These are phyloP conservation scores for Podila minutissima DNA, from an alignment of 192 early-diverging fungal species.

Conservation along the genomic window DNA sequence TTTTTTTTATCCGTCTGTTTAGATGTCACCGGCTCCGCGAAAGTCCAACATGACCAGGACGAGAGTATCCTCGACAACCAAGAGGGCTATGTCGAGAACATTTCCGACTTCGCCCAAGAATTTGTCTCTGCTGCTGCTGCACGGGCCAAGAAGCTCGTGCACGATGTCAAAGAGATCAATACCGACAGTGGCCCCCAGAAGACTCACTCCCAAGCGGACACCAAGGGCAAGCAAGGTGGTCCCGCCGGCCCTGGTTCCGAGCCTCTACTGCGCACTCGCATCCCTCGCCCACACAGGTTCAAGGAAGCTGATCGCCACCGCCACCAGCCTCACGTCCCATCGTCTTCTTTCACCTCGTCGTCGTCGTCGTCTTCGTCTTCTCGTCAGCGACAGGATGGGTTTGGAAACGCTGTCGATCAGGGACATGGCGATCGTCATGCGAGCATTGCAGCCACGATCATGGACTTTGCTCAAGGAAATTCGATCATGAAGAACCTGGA, in stretches of 20 bases:
- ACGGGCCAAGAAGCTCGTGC: neutral
- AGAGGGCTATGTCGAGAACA: slow-evolving; percentile 1
- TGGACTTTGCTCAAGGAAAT: slow-evolving; percentile 18
- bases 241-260: slow-evolving; percentile 10
- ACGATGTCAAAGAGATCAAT: neutral
- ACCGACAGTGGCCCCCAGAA: neutral
- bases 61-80: slow-evolving; percentile 9
- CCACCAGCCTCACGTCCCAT: slow-evolving; percentile 26
- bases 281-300: slow-evolving; percentile 12
- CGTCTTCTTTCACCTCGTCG: neutral
- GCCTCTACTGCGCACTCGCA: neutral
- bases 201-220: neutral
- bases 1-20: neutral
- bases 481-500: slow-evolving; percentile 15
- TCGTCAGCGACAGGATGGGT: neutral
- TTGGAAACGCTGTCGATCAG: neutral
- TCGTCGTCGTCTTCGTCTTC: neutral
- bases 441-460: slow-evolving; percentile 22
- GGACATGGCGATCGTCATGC: neutral
- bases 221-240: neutral
- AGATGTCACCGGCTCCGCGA: slow-evolving; percentile 11
- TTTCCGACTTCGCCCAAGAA: neutral
- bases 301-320: slow-evolving; percentile 34
- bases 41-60: slow-evolving; percentile 10
- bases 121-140: neutral